These are phyloP conservation scores for Entophlyctis luteolus DNA, from an alignment of 192 early-diverging fungal genomes.

Conservation along the genomic window DNA sequence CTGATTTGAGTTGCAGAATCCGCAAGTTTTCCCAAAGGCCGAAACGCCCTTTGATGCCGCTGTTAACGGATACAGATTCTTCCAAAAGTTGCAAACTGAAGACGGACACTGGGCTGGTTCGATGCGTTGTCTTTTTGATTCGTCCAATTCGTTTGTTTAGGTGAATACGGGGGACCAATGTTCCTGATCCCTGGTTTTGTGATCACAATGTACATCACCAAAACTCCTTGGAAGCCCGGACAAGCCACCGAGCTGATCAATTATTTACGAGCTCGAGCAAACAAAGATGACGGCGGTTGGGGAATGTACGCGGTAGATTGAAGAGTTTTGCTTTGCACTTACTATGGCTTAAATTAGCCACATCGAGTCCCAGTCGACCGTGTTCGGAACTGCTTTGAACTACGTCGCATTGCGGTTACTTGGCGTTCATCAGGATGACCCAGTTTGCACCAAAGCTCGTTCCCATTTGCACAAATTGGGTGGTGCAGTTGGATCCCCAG, in stretches of 20 bases:
- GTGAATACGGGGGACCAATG: conserved; percentile 96
- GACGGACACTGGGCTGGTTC: conserved; percentile 75
- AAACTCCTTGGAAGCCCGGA: conserved; percentile 58
- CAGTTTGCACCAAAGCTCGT: conserved; percentile 78
- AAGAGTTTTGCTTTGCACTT: neutral
- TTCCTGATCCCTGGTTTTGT: conserved; percentile 90
- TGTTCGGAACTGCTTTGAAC: conserved; percentile 94
- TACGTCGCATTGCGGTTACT: conserved; percentile 86
- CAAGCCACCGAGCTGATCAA: conserved; percentile 75
- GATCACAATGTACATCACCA: conserved; percentile 84
- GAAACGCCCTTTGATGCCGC: conserved; percentile 74
- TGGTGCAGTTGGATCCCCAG: conserved; percentile 78
- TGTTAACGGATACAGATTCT: conserved; percentile 90
- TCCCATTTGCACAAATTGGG: conserved; percentile 76
- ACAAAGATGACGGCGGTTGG: conserved; percentile 90
- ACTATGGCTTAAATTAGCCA: conserved; percentile 49
- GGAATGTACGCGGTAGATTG: conserved; percentile 63
- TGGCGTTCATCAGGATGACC: conserved; percentile 80
- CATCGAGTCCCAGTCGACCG: conserved; percentile 85
- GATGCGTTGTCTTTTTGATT: neutral
- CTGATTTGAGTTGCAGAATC: conserved; percentile 43
- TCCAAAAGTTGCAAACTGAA: conserved; percentile 75
- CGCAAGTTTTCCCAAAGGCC: conserved; percentile 52
- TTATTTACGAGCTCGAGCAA: conserved; percentile 80
- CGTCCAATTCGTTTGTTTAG: conserved; percentile 51